Conservation (phyloP, 2,329 filamentous ascomycete species). For the Orbilia javanica region DNA sequence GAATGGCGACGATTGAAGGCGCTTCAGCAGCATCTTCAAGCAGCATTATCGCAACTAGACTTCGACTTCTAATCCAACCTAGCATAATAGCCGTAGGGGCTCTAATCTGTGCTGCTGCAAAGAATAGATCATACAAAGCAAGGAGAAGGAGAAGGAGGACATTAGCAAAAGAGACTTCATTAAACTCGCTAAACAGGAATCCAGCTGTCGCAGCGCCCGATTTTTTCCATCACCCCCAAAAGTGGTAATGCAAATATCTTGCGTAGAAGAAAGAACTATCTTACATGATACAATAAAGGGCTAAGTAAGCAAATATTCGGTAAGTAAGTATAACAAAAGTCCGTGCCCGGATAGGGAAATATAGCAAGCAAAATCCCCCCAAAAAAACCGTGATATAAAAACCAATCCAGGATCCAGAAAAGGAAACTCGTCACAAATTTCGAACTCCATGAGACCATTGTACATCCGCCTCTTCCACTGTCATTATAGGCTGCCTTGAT, state of each 20-base stretch:
- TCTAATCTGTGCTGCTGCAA: background rate
- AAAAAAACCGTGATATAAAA: slow-evolving; percentile 8
- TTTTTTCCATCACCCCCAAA: slow-evolving; percentile 26
- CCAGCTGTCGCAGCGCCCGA: slow-evolving; percentile 26
- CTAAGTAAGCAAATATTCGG: background rate
- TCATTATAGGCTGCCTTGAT: background rate
- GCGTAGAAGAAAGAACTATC: slow-evolving; percentile 19
- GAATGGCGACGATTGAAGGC: background rate
- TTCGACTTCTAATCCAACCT: background rate
- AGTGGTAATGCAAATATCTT: slow-evolving; percentile 25
- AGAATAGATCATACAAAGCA: background rate
- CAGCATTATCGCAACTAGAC: background rate
- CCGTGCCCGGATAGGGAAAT: slow-evolving; percentile 11
- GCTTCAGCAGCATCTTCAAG: slow-evolving; percentile 9
- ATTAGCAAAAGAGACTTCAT: slow-evolving; percentile 3
- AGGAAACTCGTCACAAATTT: slow-evolving; percentile 46
- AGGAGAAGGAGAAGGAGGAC: background rate
- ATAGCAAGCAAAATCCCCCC: slow-evolving; percentile 9
- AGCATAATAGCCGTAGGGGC: too few relatives aligned
- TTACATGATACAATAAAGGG: slow-evolving; percentile 12
- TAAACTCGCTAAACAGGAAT: slow-evolving; percentile 25
- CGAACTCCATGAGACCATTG: slow-evolving; percentile 7
- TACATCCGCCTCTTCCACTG: background rate
- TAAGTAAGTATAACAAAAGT: background rate
- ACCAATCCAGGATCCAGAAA: slow-evolving; percentile 39